Base-by-base conservation (phyloP, 2,329 filamentous ascomycete species). In the Torrubiella hemipterigena region DNA sequence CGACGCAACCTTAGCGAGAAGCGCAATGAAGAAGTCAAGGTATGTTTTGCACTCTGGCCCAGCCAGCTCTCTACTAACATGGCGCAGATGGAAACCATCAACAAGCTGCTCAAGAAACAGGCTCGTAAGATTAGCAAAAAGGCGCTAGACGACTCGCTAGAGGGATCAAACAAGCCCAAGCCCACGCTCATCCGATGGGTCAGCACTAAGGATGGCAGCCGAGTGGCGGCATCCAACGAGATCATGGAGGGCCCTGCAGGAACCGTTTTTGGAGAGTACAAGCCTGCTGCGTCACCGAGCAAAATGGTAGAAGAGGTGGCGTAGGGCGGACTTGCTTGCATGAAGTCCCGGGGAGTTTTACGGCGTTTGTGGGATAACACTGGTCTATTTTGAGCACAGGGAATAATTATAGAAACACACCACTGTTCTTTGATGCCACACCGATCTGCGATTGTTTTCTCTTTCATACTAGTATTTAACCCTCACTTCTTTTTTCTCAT, bases 61-160 rank as follows among this genome's bases (percentile, higher is more conserved):
- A n/a, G 23, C 10, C 7, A 22, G 20, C 20, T 8, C n/a, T 24
- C 22, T n/a, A 24, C 22, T 12, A 22, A 6, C 22, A 11, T 10
- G 18, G 21, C 8, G 6, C 22, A 6, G 22, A 83, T 85, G 71
- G 83, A 89, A 63, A 91, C 83, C 0, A 89, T 91, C 68, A 87
- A 91, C 63, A 86, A 87, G 47, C 73, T 91, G 3, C 73, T 91
- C 31, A 86, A 86, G 55, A 86, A 87, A 50, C 83, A 87, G 51
- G 81, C 82, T 1, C 78, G 82, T 16, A 87, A 89, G 54, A 73
- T 73, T 34, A 78, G 69, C 41, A 61, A 65, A 40, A 71, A 69
- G 42, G 65, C 55, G 45, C 60, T 44, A 33, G 67, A 67, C 9
- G 65, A 61, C 8, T 60, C 58, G 3, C 61, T 63, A 7, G 68